Conservation (phyloP, 257 asterid species). For the Gentiana dahurica region DNA sequence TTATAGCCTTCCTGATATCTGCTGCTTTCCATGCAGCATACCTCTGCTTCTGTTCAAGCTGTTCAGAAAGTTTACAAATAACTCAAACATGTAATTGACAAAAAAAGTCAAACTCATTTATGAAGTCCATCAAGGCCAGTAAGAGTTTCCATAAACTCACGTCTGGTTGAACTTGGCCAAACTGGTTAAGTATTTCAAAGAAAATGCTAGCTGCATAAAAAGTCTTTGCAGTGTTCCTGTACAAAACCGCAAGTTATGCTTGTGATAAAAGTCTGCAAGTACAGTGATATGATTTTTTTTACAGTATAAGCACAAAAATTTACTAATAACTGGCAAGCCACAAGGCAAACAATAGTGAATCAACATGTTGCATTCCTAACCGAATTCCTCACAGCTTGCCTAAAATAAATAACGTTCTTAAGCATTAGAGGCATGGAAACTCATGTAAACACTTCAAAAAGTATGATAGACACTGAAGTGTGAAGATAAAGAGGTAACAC, state of each 20-base stretch:
- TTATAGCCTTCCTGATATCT: constrained; percentile 89
- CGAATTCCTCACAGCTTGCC: no score
- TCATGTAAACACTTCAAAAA: no score
- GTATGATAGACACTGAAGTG: no score
- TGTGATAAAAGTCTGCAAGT: not conserved
- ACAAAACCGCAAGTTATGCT: constrained; percentile 3
- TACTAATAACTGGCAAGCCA: no score
- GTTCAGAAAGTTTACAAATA: constrained; percentile 11
- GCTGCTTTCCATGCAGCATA: constrained; percentile 99
- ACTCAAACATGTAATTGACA: not conserved
- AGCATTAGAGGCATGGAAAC: no score
- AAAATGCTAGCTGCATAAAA: constrained; percentile 96
- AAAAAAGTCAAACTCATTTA: not conserved
- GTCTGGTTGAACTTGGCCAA: constrained; percentile 83
- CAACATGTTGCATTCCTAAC: no score
- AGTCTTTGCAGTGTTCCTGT: constrained; percentile 95
- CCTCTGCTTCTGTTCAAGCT: constrained; percentile 97
- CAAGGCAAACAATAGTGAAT: no score
- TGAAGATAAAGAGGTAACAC: no score
- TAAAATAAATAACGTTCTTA: no score
- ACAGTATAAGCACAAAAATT: no score
- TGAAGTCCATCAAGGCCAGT: not conserved
- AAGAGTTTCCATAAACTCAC: constrained; percentile 35
- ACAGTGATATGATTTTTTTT: no score
- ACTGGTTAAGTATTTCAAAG: constrained; percentile 85